phyloP scores from a whole-genome alignment of 2,329 filamentous ascomycete species.

The Plenodomus tracheiphilus region DNA sequence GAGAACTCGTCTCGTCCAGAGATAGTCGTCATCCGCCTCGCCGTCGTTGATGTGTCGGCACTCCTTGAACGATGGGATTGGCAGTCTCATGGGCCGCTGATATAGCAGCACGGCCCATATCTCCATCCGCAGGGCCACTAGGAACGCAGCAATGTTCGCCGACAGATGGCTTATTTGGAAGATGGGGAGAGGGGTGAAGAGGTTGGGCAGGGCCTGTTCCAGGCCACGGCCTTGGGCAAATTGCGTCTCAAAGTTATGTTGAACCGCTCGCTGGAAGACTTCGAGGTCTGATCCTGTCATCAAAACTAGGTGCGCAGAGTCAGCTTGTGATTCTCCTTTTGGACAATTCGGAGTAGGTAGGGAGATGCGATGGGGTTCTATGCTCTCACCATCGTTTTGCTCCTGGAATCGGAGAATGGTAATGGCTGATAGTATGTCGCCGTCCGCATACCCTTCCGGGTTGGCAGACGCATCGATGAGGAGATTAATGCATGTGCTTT shows the following conservation, averaged over 20 bases:
- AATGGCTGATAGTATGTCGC: too few species aligned
- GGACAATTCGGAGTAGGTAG: too few species aligned
- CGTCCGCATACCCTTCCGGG: background rate
- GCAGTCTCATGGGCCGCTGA: background rate
- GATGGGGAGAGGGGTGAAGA: background rate
- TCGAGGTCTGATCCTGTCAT: background rate
- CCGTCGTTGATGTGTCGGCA: background rate
- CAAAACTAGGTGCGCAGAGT: background rate
- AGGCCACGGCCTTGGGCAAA: background rate
- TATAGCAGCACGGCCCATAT: background rate
- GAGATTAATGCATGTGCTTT: background rate
- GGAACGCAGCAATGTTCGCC: background rate
- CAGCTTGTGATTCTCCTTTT: too few species aligned
- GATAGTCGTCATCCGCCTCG: background rate
- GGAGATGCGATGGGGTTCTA: too few species aligned
- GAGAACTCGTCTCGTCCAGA: background rate
- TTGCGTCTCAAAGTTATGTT: conserved; percentile 1
- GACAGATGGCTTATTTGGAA: background rate
- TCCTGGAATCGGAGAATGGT: too few species aligned
- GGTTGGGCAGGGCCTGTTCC: background rate
- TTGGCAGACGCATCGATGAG: background rate
- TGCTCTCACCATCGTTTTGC: too few species aligned
- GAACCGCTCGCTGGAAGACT: background rate
- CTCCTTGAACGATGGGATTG: conserved; percentile 1
- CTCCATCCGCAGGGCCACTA: background rate